Base-by-base conservation (phyloP, 2,329 filamentous ascomycete genomes). In the Ophiostoma fasciatum region DNA sequence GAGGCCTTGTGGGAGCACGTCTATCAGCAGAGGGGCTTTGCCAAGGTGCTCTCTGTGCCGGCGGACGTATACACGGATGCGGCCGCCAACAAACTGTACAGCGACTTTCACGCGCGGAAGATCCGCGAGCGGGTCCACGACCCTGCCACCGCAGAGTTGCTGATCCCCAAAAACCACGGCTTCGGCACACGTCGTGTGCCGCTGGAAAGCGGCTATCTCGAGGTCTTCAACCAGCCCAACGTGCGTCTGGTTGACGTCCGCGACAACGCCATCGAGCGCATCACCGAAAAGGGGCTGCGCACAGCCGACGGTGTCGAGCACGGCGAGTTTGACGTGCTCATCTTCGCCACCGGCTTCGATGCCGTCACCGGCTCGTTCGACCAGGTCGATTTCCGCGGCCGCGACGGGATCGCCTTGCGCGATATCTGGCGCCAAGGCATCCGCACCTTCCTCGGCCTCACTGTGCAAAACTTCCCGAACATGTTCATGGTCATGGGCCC, bases 181-280 rank as follows among this genome's bases (percentile, higher is more conserved):
- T 68, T 63, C 41, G 64, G 59, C 5, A 57, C 55, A 11, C 68
- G 64, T 42, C 55, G 64, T 1, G 53, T 55, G 2, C 58, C 52
- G 1, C 53, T 69, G 0, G 66, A 71, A 41, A 51, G 60, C 23
- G 50, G 53, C 26, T 70, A 64, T 45, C 71, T 61, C 42, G 66
- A 71, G 40, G 54, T 58, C 3, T 59, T 63, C 38, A 60, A 67
- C 40, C 54, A 55, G 17, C 47, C 52, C 1, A 61, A 64, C 26
- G 62, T 69, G 4, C 45, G 59, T 1, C 42, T 69, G 6, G 52
- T 70, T 2, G 55, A 63, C 32, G 42, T 67, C 8, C 61, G 58
- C 9, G 46, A 53, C 10, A 59, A 56, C 4, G 53, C 59, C 0
- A 64, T 71, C 38, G 49, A 48, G 11, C 45, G 51, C 7, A 54